phyloP scores from a whole-genome alignment of 2,329 filamentous ascomycete species.

The Cercospora citrullina region DNA sequence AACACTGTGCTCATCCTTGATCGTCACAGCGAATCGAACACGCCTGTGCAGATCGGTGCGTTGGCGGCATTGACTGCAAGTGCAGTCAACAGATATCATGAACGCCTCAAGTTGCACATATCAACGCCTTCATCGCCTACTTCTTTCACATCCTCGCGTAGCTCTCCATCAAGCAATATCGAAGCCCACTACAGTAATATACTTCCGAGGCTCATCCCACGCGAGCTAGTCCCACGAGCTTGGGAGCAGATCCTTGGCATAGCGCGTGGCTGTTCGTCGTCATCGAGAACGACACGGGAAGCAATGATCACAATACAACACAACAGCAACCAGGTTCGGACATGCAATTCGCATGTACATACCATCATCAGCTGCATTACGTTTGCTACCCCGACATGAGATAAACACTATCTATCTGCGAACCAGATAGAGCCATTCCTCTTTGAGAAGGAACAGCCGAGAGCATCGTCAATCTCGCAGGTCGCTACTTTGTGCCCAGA shows the following conservation, averaged over 20 bases:
- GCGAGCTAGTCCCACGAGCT: not conserved
- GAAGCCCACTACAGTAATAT: not conserved
- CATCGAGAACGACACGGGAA: not conserved
- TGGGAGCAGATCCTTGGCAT: not conserved
- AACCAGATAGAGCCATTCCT: constrained; percentile 15
- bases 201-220: not conserved
- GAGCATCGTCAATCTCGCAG: not conserved
- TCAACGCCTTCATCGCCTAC: too few relatives aligned
- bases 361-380: constrained; percentile 3
- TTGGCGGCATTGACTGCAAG: too few relatives aligned
- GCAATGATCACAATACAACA: not conserved
- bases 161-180: too few relatives aligned
- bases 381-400: not conserved
- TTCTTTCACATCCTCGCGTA: too few relatives aligned
- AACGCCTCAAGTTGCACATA: too few relatives aligned
- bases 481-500: not conserved
- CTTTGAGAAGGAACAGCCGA: constrained; percentile 14
- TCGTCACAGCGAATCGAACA: too few relatives aligned
- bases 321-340: not conserved
- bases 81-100: too few relatives aligned
- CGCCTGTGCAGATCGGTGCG: too few relatives aligned
- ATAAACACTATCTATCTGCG: not conserved
- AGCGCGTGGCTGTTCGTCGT: not conserved
- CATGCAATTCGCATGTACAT: not conserved
- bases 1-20: too few relatives aligned